Evolutionary conservation across 176 grass and related monocot species (phyloP), one percentile per base, ranked within the genome.

Genomic region (Carex myosuroides): DNA sequence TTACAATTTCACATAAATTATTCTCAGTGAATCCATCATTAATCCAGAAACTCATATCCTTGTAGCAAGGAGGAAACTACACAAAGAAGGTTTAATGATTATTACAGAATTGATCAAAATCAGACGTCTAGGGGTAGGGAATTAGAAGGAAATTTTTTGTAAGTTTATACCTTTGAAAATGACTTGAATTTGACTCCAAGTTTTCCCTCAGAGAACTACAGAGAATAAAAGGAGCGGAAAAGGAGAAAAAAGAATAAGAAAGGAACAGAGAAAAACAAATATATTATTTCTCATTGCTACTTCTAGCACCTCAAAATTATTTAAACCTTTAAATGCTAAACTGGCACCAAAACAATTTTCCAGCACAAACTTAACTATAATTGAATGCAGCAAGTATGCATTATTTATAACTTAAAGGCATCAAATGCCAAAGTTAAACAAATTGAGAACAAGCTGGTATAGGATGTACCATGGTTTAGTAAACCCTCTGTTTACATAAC

Each of bases 31-130:
- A 95, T 82, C 63, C 80, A 85, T 89, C 91, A 29, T 84, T 98
- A 84, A 98, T 93, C 96, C 96, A 98, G 80, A 95, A 98, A 93
- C 96, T 98, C 87, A 98, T 90, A 88, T 98, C 93, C 86, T 95
- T 98, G 85, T 92, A 98, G 88, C 96, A 98, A 62, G 96, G 96
- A 90, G 96, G 96, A 90, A 87, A 98, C 96, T 98, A 70, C 71
- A 89, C 8, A 87, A 88, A 29, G 75, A 56, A 55, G 5, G 33
- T 83, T 63, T 60, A 66, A 68, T 26, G 46, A 18, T 79, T 69
- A 87, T 46, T 60, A 82, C 29, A 48, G 37, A 8, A 10, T 60
- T 81, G 29, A 70, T 32, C 21, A 59, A 72, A 50, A 11, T 13
- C 18, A 65, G 26, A 54, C 3, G 7, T 81, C 9, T 14, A 2